Evolutionary conservation across 805 yeast genomes (phyloP).

Genomic region (Pachysolen tannophilus): DNA sequence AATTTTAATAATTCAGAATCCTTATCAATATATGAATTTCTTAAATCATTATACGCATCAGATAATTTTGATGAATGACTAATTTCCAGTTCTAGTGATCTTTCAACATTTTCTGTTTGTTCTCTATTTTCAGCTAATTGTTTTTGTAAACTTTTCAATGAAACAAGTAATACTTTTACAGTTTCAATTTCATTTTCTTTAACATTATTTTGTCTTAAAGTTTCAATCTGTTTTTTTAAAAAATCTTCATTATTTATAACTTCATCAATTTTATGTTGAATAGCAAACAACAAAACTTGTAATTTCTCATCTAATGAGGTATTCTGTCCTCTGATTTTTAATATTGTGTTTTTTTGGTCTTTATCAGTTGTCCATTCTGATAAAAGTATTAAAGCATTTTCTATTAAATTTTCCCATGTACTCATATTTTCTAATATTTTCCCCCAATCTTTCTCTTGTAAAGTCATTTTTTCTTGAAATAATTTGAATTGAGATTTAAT

Average conservation of each 20-base stretch:
- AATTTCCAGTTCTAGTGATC: slow-evolving; percentile 8
- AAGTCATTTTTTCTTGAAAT: background rate
- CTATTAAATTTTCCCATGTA: background rate
- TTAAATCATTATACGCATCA: background rate
- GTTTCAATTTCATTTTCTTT: slow-evolving; percentile 11
- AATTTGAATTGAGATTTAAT: background rate
- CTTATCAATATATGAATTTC: background rate
- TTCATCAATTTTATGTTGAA: background rate
- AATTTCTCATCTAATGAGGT: background rate
- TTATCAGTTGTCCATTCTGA: background rate
- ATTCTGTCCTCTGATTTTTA: background rate
- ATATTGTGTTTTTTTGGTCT: background rate
- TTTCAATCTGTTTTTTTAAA: background rate
- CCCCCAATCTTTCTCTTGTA: background rate
- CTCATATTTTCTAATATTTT: background rate
- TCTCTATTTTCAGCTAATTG: slow-evolving; percentile 12
- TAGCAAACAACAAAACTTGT: background rate
- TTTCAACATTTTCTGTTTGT: slow-evolving; percentile 14
- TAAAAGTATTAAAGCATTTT: background rate
- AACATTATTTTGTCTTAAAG: slow-evolving; percentile 10
- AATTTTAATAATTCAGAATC: background rate
- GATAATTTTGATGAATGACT: background rate
- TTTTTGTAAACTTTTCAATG: slow-evolving; percentile 13
- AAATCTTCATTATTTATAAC: background rate
- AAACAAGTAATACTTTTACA: slow-evolving; percentile 12